A percentile compares a stretch with the other conserved stretches of the same genome.
Evolutionary conservation across 495 filamentous ascomycete species (phyloP).

Genomic region (Daldinia bambusicola): DNA sequence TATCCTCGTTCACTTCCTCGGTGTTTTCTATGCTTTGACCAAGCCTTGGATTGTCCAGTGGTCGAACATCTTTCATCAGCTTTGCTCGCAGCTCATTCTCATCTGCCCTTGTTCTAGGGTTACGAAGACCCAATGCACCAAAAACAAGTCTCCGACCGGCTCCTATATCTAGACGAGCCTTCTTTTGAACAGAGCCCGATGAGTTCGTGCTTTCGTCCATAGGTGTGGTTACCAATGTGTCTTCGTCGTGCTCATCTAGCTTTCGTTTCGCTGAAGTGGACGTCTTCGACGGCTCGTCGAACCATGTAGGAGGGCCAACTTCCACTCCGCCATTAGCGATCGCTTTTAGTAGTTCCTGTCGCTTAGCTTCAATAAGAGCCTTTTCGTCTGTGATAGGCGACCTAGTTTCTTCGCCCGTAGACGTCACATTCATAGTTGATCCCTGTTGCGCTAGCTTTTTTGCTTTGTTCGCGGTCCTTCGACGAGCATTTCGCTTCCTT

Average conservation of each 20-base stretch:
- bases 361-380: slow-evolving; percentile 46
- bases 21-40: not conserved
- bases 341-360: slow-evolving; percentile 40
- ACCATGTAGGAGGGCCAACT: slow-evolving; percentile 38
- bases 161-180: slow-evolving; percentile 68
- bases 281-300: not conserved
- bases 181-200: slow-evolving; percentile 50
- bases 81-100: slow-evolving; percentile 69
- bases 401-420: not conserved
- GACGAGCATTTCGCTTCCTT: slow-evolving; percentile 56
- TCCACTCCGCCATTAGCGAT: slow-evolving; percentile 45
- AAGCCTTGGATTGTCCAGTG: slow-evolving; percentile 40
- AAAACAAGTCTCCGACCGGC: slow-evolving; percentile 76
- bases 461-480: slow-evolving; percentile 45
- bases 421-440: not conserved
- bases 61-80: slow-evolving; percentile 57
- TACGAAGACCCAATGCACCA: slow-evolving; percentile 74
- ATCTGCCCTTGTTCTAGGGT: slow-evolving; percentile 73
- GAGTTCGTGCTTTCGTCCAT: slow-evolving; percentile 31
- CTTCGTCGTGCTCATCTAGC: slow-evolving; percentile 11
- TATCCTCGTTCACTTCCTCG: slow-evolving; percentile 3
- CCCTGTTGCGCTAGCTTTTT: slow-evolving; percentile 38
- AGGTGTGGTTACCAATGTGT: slow-evolving; percentile 7
- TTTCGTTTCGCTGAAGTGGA: slow-evolving; percentile 33
- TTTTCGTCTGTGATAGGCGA: slow-evolving; percentile 19